These are phyloP conservation scores for Eucalyptus fibrosa DNA, from an alignment of 345 rosid species.

Conservation along the genomic window DNA sequence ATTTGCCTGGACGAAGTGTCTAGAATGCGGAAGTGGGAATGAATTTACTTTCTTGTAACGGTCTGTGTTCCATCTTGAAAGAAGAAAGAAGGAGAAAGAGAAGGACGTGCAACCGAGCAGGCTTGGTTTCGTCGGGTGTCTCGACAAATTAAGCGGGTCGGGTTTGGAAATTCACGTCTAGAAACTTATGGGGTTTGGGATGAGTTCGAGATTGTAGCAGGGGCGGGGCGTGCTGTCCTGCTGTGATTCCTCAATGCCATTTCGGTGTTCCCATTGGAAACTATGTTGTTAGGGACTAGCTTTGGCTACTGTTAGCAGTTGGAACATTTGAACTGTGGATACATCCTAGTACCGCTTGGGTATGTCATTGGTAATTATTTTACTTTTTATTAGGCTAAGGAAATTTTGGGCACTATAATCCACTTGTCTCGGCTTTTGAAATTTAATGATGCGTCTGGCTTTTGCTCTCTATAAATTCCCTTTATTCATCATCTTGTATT, in stretches of 20 bases:
- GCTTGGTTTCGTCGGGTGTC: background rate
- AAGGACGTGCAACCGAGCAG: background rate
- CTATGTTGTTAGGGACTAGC: background rate
- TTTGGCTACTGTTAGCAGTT: background rate
- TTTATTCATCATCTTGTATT: background rate
- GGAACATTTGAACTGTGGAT: background rate
- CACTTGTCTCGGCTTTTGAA: background rate
- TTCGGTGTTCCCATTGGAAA: background rate
- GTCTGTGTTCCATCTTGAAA: background rate
- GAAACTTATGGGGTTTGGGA: background rate
- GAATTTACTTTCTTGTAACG: background rate
- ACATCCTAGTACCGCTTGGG: background rate
- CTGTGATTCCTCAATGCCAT: background rate
- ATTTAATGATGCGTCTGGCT: background rate
- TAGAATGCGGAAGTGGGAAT: background rate
- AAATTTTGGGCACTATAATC: background rate
- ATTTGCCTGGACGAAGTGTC: background rate
- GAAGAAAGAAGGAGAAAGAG: background rate
- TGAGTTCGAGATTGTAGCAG: background rate
- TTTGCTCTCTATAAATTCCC: background rate
- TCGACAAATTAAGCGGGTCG: background rate
- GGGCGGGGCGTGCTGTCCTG: background rate
- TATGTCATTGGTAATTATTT: background rate
- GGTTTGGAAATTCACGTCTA: background rate
- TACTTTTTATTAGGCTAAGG: background rate